phyloP scores from a whole-genome alignment of 139 green algal species.

The Chlorella sp. region DNA sequence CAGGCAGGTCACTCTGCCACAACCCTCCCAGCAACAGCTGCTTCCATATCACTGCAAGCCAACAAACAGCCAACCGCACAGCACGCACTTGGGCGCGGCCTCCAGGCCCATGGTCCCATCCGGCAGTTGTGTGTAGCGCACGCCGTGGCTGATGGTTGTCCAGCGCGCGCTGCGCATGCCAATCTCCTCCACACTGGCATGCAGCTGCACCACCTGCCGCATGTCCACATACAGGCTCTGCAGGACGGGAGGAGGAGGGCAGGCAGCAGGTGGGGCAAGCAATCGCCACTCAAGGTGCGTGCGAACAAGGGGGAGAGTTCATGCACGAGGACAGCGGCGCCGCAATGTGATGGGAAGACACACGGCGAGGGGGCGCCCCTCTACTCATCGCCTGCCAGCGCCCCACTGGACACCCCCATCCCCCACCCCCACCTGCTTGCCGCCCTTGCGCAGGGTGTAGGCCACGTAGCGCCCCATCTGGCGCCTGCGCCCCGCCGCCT shows the following conservation, averaged over 20 bases:
- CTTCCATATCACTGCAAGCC: background rate
- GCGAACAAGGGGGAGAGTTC: too few species aligned
- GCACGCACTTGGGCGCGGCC: conserved; percentile 6
- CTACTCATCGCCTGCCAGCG: too few species aligned
- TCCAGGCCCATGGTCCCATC: conserved; percentile 18
- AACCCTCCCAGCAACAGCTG: too few species aligned
- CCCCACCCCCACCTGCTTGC: background rate
- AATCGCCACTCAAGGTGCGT: too few species aligned
- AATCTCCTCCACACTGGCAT: conserved; percentile 65
- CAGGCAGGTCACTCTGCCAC: too few species aligned
- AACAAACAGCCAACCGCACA: background rate
- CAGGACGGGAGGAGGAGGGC: background rate
- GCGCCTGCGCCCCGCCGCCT: too few species aligned
- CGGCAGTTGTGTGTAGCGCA: background rate
- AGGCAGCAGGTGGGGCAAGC: background rate
- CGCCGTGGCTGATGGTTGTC: conserved; percentile 47
- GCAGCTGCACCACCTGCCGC: conserved; percentile 62
- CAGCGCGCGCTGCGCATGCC: conserved; percentile 56
- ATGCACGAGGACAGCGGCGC: background rate
- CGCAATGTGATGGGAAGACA: too few species aligned
- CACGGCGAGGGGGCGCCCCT: too few species aligned
- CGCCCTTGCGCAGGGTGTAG: too few species aligned
- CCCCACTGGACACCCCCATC: background rate
- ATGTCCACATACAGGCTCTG: conserved; percentile 71
- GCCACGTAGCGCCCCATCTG: too few species aligned